A percentile compares a stretch with the other conserved stretches of the same genome.
Conservation (phyloP, 169 alveolate species). For the Plasmodium gaboni region DNA sequence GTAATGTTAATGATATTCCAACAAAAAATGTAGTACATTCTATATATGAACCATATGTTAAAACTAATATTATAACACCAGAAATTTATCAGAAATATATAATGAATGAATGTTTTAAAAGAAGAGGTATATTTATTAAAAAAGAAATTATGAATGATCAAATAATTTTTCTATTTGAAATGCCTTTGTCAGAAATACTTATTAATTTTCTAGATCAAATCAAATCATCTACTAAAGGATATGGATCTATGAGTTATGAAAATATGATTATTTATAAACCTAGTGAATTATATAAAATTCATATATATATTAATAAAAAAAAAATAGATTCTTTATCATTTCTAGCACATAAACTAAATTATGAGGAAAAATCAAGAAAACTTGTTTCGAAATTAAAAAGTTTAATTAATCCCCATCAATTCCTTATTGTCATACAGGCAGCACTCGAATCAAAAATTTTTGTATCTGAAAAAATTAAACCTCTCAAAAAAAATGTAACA, state of each 20-base stretch:
- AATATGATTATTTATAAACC: conserved; percentile 81
- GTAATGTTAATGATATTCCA: conserved; percentile 73
- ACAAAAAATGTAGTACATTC: conserved; percentile 29
- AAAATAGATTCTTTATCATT: conserved; percentile 91
- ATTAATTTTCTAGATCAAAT: conserved; percentile 93
- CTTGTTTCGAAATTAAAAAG: conserved; percentile 88
- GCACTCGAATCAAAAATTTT: conserved; percentile 91
- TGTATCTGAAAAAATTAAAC: conserved; percentile 91
- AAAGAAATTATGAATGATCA: conserved; percentile 75
- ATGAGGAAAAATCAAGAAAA: conserved; percentile 80
- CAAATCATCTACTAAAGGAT: conserved; percentile 92
- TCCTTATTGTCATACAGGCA: conserved; percentile 92
- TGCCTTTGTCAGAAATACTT: conserved; percentile 94
- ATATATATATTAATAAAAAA: conserved; percentile 89
- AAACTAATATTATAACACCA: conserved; percentile 68
- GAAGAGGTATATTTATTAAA: conserved; percentile 80
- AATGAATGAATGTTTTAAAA: conserved; percentile 64
- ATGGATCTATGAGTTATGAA: conserved; percentile 91
- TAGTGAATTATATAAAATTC: conserved; percentile 87
- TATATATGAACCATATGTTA: conserved; percentile 74
- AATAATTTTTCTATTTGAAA: conserved; percentile 84
- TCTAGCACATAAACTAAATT: conserved; percentile 86
- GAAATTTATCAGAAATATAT: conserved; percentile 54
- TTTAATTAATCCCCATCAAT: conserved; percentile 91
- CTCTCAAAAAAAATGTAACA: conserved; percentile 93